Base-by-base conservation (phyloP, 805 yeast genomes). In the Zygosaccharomyces bailii region DNA sequence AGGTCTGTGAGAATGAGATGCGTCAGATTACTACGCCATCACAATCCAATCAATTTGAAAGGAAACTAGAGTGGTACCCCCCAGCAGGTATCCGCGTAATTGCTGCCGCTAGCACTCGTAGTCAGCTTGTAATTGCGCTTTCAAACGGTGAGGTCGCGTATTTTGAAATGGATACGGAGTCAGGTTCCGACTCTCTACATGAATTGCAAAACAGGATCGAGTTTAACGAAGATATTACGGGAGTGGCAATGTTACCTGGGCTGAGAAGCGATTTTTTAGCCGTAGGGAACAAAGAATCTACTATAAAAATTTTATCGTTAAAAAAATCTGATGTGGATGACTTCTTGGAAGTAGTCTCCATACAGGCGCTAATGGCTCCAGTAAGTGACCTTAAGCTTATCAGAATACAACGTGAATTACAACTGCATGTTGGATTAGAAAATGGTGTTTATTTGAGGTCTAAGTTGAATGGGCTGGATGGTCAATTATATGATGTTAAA, bases 391-490 rank as follows among this genome's bases (percentile, higher is more conserved):
- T 75, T 13, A 54, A 66, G 46, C 47, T 63, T 5, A 49, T 55
- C 6, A 29, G 44, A 6, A 43, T 50, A 11, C 43, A 18, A 42
- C 46, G 54, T 41, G 52, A 46, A 5, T 48, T 68, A 2, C 72
- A 67, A 46, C 72, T 86, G 8, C 95, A 89, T 62, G 75, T 88
- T 39, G 97, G 97, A 1, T 72, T 89, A 71, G 74, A 68, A n/a
- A 86, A 81, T 61, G 98, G 98, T 16, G 78, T 90, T 1, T 87
- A 84, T 65, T 80, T 82, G 2, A 69, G 82, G 13, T 76, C 87
- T 0, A 65, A 68, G 4, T 53, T 89, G 30, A 87, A 85, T 56
- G 56, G 60, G 0, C 55, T 67, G 4, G 70, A 82, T 3, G 96
- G 96, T 2, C 72, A 78, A 16, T 60, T 84, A 10, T 67, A 76